Conservation (phyloP, 352 stramenopile species). For the Globisporangium splendens region DNA sequence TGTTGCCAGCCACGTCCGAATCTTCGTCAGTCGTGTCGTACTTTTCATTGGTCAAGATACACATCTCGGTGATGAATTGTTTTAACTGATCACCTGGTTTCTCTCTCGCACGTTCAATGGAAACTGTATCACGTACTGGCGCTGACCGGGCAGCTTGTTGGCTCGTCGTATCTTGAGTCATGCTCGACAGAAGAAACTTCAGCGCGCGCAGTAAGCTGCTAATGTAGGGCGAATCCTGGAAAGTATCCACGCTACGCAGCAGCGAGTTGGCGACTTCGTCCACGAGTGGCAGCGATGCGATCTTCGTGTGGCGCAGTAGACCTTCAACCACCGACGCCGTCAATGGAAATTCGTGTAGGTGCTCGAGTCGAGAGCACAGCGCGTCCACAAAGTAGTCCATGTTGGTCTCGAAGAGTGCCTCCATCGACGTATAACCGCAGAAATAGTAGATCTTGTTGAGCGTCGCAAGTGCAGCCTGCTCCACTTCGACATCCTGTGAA, state of each 20-base stretch:
- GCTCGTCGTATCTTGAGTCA: constrained; percentile 14
- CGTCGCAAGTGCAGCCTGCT: constrained; percentile 64
- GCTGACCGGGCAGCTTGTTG: background rate
- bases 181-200: constrained; percentile 49
- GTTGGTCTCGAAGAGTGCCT: constrained; percentile 68
- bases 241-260: constrained; percentile 67
- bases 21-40: constrained; percentile 18
- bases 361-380: constrained; percentile 62
- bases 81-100: constrained; percentile 23
- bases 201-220: constrained; percentile 56
- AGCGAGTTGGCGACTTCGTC: constrained; percentile 74
- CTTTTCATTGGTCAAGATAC: constrained; percentile 33
- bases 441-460: constrained; percentile 65
- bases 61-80: constrained; percentile 67
- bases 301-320: constrained; percentile 54
- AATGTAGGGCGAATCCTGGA: constrained; percentile 58
- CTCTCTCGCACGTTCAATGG: constrained; percentile 3
- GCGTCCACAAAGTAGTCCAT: constrained; percentile 89
- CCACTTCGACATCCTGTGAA: constrained; percentile 49
- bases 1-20: constrained; percentile 13
- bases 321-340: constrained; percentile 77
- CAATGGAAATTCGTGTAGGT: constrained; percentile 65
- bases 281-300: constrained; percentile 68
- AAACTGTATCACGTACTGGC: background rate
- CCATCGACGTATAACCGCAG: constrained; percentile 49